These are phyloP conservation scores for Pisolithus tinctorius DNA, from an alignment of 768 basidiomycete species.

Conservation along the genomic window DNA sequence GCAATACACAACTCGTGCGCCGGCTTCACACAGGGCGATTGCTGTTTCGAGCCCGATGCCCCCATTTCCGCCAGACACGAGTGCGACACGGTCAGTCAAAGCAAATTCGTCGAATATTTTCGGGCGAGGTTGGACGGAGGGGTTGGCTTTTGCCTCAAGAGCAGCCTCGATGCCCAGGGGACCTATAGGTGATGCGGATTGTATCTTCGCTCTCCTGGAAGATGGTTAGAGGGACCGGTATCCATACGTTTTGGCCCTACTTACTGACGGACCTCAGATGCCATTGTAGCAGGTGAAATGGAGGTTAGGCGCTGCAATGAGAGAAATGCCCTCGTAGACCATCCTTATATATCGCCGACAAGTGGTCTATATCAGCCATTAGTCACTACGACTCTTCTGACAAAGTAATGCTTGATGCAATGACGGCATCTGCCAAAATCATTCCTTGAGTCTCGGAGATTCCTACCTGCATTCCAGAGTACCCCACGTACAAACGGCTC, in stretches of 20 bases:
- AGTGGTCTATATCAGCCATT: no score
- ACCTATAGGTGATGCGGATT: constrained; percentile 47
- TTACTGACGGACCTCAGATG: neutral
- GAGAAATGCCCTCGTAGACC: no score
- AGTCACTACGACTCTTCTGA: no score
- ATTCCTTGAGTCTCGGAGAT: no score
- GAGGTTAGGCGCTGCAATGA: no score
- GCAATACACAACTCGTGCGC: constrained; percentile 66
- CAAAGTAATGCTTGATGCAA: no score
- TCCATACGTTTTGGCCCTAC: neutral
- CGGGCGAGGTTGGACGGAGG: constrained; percentile 28
- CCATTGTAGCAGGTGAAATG: neutral
- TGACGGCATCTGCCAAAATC: no score
- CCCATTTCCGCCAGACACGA: constrained; percentile 59
- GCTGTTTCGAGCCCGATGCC: constrained; percentile 82
- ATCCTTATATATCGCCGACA: no score
- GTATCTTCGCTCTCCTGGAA: constrained; percentile 18
- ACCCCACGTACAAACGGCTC: no score
- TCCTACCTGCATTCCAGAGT: no score
- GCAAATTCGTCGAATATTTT: constrained; percentile 58
- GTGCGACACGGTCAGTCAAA: constrained; percentile 47
- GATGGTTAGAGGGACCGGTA: neutral
- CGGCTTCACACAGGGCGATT: constrained; percentile 63
- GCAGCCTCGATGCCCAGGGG: constrained; percentile 61
- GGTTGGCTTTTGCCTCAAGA: constrained; percentile 33